Percentiles rank a stretch among this genome's conserved stretches.
Evolutionary conservation across 1,284 basidiomycete genomes (phyloP).

Genomic region (Exobasidium rhododendri): DNA sequence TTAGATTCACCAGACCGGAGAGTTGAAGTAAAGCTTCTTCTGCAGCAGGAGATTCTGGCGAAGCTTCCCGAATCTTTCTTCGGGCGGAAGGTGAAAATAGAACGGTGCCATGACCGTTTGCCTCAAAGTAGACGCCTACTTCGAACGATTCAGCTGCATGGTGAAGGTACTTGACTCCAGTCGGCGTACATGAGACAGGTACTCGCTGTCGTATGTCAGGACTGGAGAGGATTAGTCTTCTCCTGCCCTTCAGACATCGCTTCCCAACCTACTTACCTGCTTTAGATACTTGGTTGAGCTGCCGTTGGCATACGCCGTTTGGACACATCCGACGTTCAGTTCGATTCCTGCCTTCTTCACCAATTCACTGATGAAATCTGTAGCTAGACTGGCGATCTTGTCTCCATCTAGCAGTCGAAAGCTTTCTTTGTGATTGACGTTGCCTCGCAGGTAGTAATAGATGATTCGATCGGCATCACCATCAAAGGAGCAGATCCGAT

Average conservation of each 20-base stretch:
- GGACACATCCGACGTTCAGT: conserved; percentile 66
- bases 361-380: conserved; percentile 86
- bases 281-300: conserved; percentile 76
- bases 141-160: conserved; percentile 92
- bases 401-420: conserved; percentile 97
- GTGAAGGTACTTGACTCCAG: conserved; percentile 96
- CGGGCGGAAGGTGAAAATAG: conserved; percentile 71
- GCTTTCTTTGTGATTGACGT: conserved; percentile 63
- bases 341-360: conserved; percentile 60
- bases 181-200: conserved; percentile 90
- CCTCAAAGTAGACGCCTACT: conserved; percentile 98
- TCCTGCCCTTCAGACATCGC: background rate
- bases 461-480: conserved; percentile 97
- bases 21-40: conserved; percentile 61
- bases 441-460: conserved; percentile 69
- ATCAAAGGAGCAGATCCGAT: conserved; percentile 87
- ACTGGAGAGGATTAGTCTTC: background rate
- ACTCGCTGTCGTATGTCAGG: no score
- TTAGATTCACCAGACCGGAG: conserved; percentile 69
- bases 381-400: conserved; percentile 92
- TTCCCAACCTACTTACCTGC: no score
- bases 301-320: conserved; percentile 98
- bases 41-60: conserved; percentile 73
- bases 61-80: conserved; percentile 61
- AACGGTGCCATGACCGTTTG: conserved; percentile 97